A percentile compares a stretch with the other conserved stretches of the same genome.
These are phyloP conservation scores for Backusella morwellensis DNA, from an alignment of 192 early-diverging fungal genomes.

Conservation along the genomic window DNA sequence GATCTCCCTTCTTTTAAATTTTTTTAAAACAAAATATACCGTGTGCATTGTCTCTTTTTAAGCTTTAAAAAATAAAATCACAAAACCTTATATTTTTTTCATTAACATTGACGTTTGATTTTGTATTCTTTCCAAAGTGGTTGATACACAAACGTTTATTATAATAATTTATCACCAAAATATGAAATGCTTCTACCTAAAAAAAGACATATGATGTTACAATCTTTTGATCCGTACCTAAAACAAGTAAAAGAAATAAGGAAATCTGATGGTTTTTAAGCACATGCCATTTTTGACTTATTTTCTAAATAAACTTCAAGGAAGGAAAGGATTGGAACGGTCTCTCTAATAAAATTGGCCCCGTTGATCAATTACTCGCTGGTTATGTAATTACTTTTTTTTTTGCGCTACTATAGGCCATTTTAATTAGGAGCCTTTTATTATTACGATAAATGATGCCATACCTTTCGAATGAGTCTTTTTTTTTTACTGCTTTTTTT, in stretches of 20 bases:
- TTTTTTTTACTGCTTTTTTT: not conserved
- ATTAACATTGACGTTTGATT: not conserved
- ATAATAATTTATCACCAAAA: not conserved
- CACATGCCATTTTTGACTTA: not conserved
- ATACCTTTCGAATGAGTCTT: not conserved
- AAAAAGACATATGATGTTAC: not conserved
- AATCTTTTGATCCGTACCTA: not conserved
- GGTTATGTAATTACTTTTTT: not conserved
- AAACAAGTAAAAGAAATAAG: not conserved
- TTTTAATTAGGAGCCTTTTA: not conserved
- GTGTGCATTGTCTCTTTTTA: not conserved
- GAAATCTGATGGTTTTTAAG: not conserved
- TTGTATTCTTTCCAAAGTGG: not conserved
- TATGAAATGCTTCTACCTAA: not conserved
- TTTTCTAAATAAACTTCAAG: not conserved
- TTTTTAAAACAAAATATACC: not conserved
- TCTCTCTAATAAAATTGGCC: not conserved
- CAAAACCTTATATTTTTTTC: not conserved
- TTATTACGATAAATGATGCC: not conserved
- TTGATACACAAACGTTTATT: not conserved
- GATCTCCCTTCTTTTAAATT: not conserved
- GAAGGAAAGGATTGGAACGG: not conserved
- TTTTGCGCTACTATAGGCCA: not conserved
- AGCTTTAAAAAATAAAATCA: not conserved
- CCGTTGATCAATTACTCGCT: not conserved